Percentiles rank a stretch among this genome's conserved stretches.
Conservation (phyloP, 345 rosid species). For the Alliaria petiolata region DNA sequence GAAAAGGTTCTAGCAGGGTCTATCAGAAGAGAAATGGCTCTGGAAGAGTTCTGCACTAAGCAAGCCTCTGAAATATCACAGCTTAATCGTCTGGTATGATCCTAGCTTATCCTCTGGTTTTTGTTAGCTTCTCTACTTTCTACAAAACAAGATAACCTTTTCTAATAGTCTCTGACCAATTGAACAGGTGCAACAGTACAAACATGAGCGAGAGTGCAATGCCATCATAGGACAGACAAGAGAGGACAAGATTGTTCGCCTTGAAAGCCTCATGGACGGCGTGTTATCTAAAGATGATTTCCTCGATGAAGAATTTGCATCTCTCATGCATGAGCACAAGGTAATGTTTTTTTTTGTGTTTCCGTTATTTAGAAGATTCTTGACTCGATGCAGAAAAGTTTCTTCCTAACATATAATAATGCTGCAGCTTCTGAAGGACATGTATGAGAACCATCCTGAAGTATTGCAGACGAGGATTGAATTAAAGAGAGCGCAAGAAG, state of each 20-base stretch:
- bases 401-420: conserved; percentile 14
- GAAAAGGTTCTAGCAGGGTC: conserved; percentile 96
- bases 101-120: conserved; percentile 18
- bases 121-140: neutral
- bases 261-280: conserved; percentile 97
- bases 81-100: conserved; percentile 85
- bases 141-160: neutral
- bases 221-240: conserved; percentile 83
- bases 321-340: conserved; percentile 78
- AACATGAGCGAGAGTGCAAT: conserved; percentile 98
- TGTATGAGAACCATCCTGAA: conserved; percentile 91
- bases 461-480: conserved; percentile 68
- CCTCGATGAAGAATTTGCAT: conserved; percentile 74
- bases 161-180: neutral
- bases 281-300: conserved; percentile 84
- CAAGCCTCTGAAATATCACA: conserved; percentile 87
- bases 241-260: conserved; percentile 90
- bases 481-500: conserved; percentile 72
- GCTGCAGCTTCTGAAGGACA: conserved; percentile 85
- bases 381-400: conserved; percentile 13
- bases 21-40: conserved; percentile 96
- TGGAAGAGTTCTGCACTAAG: conserved; percentile 86
- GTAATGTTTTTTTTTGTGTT: conserved; percentile 25
- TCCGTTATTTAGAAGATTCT: neutral
- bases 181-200: conserved; percentile 91